A percentile compares a stretch with the other conserved stretches of the same genome.
Evolutionary conservation across 495 filamentous ascomycete genomes (phyloP).

Genomic region (Cudoniella acicularis): DNA sequence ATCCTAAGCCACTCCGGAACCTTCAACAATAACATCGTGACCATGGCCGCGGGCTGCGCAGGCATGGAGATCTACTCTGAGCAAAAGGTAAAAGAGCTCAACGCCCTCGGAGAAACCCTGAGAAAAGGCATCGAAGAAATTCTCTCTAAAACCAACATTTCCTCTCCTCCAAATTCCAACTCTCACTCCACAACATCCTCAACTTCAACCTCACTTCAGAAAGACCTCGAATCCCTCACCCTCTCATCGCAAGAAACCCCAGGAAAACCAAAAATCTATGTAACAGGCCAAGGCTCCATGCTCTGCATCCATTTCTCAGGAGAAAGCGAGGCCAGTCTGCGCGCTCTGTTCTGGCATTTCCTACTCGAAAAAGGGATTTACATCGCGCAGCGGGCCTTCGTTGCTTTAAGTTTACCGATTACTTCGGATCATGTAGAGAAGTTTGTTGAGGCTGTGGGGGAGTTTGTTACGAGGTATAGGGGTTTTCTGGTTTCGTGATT

Average conservation of each 20-base stretch:
- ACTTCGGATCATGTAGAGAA: conserved; percentile 14
- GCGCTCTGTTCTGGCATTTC: conserved; percentile 27
- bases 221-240: too few species aligned
- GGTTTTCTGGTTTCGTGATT: not conserved
- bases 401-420: conserved; percentile 25
- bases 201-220: too few species aligned
- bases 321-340: conserved; percentile 8
- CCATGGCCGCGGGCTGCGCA: conserved; percentile 50
- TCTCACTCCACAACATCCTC: too few species aligned
- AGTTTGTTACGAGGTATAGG: conserved; percentile 12
- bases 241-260: not conserved
- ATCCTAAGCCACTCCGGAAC: conserved; percentile 55
- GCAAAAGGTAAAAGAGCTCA: conserved; percentile 34
- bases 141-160: not conserved
- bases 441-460: conserved; percentile 16
- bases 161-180: conserved; percentile 29
- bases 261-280: conserved; percentile 9
- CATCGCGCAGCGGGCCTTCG: conserved; percentile 29
- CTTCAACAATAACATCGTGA: conserved; percentile 64
- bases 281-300: conserved; percentile 43
- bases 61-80: conserved; percentile 44
- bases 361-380: conserved; percentile 31
- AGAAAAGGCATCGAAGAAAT: not conserved
- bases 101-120: conserved; percentile 31
- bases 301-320: conserved; percentile 38